Evolutionary conservation across 495 filamentous ascomycete genomes (phyloP), one percentile per base, ranked within the genome.

Genomic region (Aspergillus panamensis): DNA sequence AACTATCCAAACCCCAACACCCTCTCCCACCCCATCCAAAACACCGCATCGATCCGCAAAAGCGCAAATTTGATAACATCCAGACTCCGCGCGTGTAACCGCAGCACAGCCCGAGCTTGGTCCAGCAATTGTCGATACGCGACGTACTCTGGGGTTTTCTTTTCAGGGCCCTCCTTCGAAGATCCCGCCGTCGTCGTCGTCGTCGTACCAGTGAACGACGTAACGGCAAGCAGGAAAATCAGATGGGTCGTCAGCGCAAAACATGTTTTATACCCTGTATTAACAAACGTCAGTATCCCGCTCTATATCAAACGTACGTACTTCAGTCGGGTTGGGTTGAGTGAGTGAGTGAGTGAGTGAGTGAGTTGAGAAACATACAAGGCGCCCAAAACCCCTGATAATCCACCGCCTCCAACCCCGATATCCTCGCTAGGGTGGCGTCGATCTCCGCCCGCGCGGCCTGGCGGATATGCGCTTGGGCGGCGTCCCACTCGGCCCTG

Each of bases 21-120:
- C 19, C 35, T 48, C 29, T 55, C 53, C 53, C 53, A 55, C 5
- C 53, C 53, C 9, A 55, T 48, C 53, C 53, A 55, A 19, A 55
- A 55, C 4, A 55, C 53, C 1, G 53, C 53, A 35, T 55, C 53
- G 13, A 55, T 55, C 0, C 53, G 53, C 5, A 55, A 8, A 13
- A 55, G 53, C 14, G 53, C 53, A 48, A 55, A 48, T 13, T 19
- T 17, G 29, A 55, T 48, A 3, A 55, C 30, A 20, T 55, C 53
- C 8, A 55, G 53, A 10, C 53, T 55, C 31, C 33, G 48, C 6
- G 42, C 40, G 17, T 55, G 52, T 4, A 55, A 19, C 6, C 52
- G 12, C 10, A 55, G 33, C 5, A 48, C 20, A n/a, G 14, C 31
- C 19, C 53, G 42, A 9, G 40, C 53, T 10, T 30, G 53, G 25